phyloP scores from a whole-genome alignment of 2,329 filamentous ascomycete species.

The Tolypocladium pustulatum region DNA sequence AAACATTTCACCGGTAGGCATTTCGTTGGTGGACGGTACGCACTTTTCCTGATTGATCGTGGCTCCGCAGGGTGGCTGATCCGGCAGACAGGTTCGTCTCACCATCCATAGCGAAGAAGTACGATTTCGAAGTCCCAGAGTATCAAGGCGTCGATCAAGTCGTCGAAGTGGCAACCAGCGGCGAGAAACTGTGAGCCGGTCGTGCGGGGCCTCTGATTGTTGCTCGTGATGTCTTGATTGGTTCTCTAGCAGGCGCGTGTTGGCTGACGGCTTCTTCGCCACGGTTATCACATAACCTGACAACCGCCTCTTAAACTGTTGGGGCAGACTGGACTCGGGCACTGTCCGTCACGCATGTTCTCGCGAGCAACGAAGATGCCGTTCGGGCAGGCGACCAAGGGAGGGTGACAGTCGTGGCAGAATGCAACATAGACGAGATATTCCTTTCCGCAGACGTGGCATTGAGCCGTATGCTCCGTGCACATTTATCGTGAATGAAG shows the following conservation, averaged over 20 bases:
- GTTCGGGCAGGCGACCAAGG: constrained; percentile 34
- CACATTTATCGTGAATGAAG: constrained; percentile 41
- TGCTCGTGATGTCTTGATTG: background rate
- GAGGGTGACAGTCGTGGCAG: constrained; percentile 40
- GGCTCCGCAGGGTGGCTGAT: constrained; percentile 7
- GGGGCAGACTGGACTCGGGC: constrained; percentile 49
- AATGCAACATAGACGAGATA: constrained; percentile 50
- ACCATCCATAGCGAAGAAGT: constrained; percentile 69
- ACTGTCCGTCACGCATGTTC: constrained; percentile 42
- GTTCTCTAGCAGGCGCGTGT: background rate
- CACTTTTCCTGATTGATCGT: constrained; percentile 8
- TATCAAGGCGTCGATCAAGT: constrained; percentile 86
- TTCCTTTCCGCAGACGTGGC: constrained; percentile 49
- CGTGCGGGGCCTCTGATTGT: background rate
- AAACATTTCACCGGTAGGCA: constrained; percentile 78
- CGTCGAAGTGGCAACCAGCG: constrained; percentile 55
- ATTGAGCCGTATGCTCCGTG: constrained; percentile 44
- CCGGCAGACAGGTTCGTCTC: constrained; percentile 58
- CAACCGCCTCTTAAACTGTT: constrained; percentile 48
- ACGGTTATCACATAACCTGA: constrained; percentile 34
- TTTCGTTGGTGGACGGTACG: constrained; percentile 77
- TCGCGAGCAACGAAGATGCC: constrained; percentile 27
- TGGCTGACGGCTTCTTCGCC: background rate
- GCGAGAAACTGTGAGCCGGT: constrained; percentile 38
- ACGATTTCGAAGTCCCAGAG: constrained; percentile 68